A percentile compares a stretch with the other conserved stretches of the same genome.
Evolutionary conservation across 306 rosid species (phyloP).

Genomic region (Oemleria cerasiformis): DNA sequence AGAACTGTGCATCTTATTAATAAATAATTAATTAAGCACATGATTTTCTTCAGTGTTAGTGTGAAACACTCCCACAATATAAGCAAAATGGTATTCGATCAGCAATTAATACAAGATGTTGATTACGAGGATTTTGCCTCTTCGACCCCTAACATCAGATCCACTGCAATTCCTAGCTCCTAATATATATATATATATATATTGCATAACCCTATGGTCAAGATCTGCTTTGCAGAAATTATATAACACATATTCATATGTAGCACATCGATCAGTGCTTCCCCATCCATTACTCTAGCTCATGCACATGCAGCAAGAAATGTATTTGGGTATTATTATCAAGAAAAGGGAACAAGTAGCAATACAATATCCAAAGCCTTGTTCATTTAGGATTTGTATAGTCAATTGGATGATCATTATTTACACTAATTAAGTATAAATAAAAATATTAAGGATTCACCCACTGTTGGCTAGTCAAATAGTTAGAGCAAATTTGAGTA

Average conservation of each 20-base stretch:
- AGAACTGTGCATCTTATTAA: background rate
- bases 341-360: no score
- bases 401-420: no score
- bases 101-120: slow-evolving; percentile 15
- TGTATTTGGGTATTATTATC: background rate
- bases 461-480: no score
- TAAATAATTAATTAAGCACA: background rate
- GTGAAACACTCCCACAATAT: background rate
- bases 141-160: slow-evolving; percentile 21
- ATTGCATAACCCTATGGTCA: slow-evolving; percentile 8
- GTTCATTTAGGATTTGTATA: no score
- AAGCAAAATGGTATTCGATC: background rate
- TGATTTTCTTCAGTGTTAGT: slow-evolving; percentile 7
- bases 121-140: slow-evolving; percentile 19
- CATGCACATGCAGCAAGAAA: slow-evolving; percentile 15
- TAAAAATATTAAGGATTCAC: no score
- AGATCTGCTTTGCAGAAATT: slow-evolving; percentile 1
- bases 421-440: no score
- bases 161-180: slow-evolving; percentile 1
- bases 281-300: slow-evolving; percentile 19
- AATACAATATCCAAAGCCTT: no score
- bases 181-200: background rate
- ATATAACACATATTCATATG: background rate
- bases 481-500: no score
- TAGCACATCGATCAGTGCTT: background rate